These are phyloP conservation scores for Ceratocystis alfenasii DNA, from an alignment of 2,329 filamentous ascomycete species.

Conservation along the genomic window DNA sequence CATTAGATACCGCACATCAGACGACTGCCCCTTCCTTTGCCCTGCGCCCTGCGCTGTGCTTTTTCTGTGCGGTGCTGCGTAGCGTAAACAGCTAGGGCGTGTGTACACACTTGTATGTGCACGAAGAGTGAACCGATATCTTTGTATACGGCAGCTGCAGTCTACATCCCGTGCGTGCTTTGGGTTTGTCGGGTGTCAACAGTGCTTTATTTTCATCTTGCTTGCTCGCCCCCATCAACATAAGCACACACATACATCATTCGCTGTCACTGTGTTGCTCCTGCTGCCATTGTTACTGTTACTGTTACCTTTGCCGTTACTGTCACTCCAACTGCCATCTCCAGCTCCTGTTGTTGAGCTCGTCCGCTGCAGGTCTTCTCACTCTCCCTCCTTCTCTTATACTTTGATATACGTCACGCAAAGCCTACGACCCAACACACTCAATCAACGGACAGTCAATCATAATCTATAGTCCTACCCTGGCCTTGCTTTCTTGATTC, in stretches of 20 bases:
- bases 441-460: background rate
- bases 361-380: background rate
- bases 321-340: conserved; percentile 9
- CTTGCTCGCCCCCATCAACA: background rate
- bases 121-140: conserved; percentile 3
- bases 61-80: background rate
- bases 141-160: background rate
- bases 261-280: background rate
- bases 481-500: background rate
- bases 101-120: background rate
- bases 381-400: background rate
- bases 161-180: background rate
- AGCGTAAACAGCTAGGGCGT: background rate
- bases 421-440: background rate
- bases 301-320: background rate
- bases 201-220: background rate
- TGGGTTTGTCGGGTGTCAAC: background rate
- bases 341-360: background rate
- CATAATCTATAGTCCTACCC: background rate
- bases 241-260: background rate
- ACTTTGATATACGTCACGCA: conserved; percentile 6
- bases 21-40: conserved; percentile 8
- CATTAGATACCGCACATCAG: background rate
- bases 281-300: background rate
- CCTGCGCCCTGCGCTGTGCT: conserved; percentile 1